Percentiles rank a stretch among this genome's conserved stretches.
Conservation (phyloP, 345 rosid genomes). For the Camelina sativa region DNA sequence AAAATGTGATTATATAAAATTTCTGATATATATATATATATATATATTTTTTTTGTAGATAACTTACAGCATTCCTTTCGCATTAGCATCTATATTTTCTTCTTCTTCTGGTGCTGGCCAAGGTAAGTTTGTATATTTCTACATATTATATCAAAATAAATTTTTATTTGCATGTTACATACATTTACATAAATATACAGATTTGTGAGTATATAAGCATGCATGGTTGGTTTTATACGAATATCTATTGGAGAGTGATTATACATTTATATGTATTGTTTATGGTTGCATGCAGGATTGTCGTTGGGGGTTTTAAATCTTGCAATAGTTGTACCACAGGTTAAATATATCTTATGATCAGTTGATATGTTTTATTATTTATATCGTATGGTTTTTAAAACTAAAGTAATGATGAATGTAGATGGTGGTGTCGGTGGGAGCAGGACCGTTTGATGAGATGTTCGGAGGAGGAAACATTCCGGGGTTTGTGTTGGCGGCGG, state of each 20-base stretch:
- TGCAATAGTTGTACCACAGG: slow-evolving; percentile 86
- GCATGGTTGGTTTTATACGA: neutral
- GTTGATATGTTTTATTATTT: neutral
- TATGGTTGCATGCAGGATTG: slow-evolving; percentile 54
- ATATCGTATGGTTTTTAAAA: neutral
- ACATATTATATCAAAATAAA: no score
- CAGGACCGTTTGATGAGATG: slow-evolving; percentile 70
- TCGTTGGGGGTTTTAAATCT: slow-evolving; percentile 84
- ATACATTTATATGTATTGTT: no score
- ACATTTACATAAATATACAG: neutral
- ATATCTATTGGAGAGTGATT: neutral
- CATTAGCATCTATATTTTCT: slow-evolving; percentile 84
- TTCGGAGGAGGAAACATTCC: slow-evolving; percentile 89
- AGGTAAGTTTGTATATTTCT: slow-evolving; percentile 50
- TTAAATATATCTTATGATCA: slow-evolving; percentile 11
- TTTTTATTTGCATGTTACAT: no score
- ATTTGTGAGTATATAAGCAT: neutral
- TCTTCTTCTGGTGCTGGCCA: slow-evolving; percentile 68
- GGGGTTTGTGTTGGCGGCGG: slow-evolving; percentile 64
- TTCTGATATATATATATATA: no score
- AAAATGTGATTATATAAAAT: no score
- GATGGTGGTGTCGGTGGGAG: slow-evolving; percentile 72
- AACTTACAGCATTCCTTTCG: slow-evolving; percentile 76
- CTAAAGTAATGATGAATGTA: slow-evolving; percentile 30
- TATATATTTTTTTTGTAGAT: slow-evolving; percentile 48